A percentile compares a stretch with the other conserved stretches of the same genome.
phyloP scores from a whole-genome alignment of 73 alveolate species.

The Paramecium caudatum region DNA sequence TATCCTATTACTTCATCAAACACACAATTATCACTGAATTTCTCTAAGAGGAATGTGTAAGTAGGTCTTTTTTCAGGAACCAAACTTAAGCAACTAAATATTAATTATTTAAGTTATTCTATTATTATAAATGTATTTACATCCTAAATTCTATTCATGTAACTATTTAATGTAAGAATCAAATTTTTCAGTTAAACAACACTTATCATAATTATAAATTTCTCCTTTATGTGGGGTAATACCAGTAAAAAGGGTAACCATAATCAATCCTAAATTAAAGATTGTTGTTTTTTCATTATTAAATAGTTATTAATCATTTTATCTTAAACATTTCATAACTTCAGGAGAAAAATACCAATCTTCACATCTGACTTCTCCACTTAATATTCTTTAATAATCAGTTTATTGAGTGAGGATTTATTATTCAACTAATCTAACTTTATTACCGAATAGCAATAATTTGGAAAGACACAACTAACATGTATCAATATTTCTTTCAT shows the following conservation, averaged over 20 bases:
- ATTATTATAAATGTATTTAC: neutral
- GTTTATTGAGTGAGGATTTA: neutral
- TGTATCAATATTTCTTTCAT: neutral
- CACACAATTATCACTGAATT: neutral
- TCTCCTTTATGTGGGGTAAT: neutral
- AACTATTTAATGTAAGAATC: neutral
- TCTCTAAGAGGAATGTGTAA: neutral
- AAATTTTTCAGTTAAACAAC: slow-evolving; percentile 36
- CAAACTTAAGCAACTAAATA: neutral
- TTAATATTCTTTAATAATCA: slow-evolving; percentile 6
- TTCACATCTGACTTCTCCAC: slow-evolving; percentile 17
- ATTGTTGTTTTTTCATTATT: slow-evolving; percentile 51
- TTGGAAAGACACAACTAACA: slow-evolving; percentile 31
- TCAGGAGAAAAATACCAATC: slow-evolving; percentile 59
- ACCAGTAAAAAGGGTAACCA: neutral
- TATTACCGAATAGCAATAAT: slow-evolving; percentile 1
- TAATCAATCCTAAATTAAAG: slow-evolving; percentile 29
- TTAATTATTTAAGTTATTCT: slow-evolving; percentile 28
- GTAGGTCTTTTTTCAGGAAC: slow-evolving; percentile 8
- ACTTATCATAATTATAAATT: slow-evolving; percentile 40
- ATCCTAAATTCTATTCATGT: neutral
- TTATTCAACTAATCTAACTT: neutral
- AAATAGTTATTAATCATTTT: neutral
- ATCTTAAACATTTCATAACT: slow-evolving; percentile 24
- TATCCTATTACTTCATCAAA: slow-evolving; percentile 1